Evolutionary conservation across 805 yeast species (phyloP).

Genomic region (Candida qinlingensis): DNA sequence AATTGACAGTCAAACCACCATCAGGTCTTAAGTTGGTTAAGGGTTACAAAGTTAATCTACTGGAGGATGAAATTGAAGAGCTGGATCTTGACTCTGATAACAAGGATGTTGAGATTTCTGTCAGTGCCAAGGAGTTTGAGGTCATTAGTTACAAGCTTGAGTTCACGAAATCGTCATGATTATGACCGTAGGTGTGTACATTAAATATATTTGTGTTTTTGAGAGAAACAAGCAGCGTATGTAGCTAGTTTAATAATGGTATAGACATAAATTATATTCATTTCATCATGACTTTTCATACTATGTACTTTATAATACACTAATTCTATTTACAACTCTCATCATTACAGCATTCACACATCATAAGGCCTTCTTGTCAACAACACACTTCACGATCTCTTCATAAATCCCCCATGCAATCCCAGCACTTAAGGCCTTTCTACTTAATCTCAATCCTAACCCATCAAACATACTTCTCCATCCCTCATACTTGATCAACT

Average conservation of each 20-base stretch:
- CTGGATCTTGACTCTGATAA: constrained; percentile 10
- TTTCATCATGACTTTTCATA: no score
- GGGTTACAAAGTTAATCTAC: constrained; percentile 29
- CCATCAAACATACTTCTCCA: constrained; percentile 71
- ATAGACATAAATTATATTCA: no score
- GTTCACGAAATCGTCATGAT: constrained; percentile 7
- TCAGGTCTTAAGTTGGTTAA: constrained; percentile 20
- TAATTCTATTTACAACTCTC: no score
- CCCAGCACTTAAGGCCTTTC: constrained; percentile 90
- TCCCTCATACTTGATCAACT: constrained; percentile 42
- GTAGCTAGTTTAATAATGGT: no score
- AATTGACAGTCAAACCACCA: constrained; percentile 39
- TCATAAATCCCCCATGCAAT: constrained; percentile 97
- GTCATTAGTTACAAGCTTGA: constrained; percentile 44
- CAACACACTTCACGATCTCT: constrained; percentile 52
- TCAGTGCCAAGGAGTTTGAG: constrained; percentile 52
- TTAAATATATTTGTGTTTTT: no score
- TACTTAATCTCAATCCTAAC: constrained; percentile 65
- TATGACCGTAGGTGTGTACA: no score
- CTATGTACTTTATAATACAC: no score
- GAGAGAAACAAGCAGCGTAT: no score
- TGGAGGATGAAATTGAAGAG: constrained; percentile 34
- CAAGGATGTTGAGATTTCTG: constrained; percentile 55
- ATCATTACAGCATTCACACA: no score
- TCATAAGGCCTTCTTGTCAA: not conserved